phyloP scores from a whole-genome alignment of 805 yeast species.

The Saccharomyces eubayanus region DNA sequence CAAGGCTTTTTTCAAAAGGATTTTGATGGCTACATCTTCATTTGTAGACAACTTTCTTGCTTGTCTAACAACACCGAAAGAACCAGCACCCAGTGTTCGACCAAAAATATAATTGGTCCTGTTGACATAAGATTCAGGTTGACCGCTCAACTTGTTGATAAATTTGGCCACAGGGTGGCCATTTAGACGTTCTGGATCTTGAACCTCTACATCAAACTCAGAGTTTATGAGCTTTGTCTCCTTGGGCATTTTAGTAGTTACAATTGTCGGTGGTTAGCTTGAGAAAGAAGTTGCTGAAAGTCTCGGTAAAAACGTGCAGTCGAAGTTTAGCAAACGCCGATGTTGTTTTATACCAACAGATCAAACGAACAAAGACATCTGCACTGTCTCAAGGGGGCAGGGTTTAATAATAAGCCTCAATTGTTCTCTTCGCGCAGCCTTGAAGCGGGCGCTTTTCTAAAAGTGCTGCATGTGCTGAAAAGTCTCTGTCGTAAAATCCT shows the following conservation, averaged over 20 bases:
- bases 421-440: neutral
- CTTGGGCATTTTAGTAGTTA: neutral
- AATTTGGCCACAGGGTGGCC: conserved; percentile 33
- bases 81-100: conserved; percentile 85
- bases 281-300: neutral
- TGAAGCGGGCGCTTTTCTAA: neutral
- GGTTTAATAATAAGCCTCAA: neutral
- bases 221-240: neutral
- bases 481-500: neutral
- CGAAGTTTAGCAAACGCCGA: neutral
- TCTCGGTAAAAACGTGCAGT: neutral
- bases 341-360: neutral
- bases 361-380: neutral
- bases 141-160: conserved; percentile 55
- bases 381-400: conserved; percentile 33
- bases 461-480: neutral
- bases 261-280: neutral
- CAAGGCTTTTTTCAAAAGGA: conserved; percentile 76
- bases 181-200: conserved; percentile 21
- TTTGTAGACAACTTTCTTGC: conserved; percentile 47
- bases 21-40: conserved; percentile 84
- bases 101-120: conserved; percentile 70
- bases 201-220: neutral
- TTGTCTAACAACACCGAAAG: conserved; percentile 84
- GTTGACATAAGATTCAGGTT: conserved; percentile 60